A percentile compares a stretch with the other conserved stretches of the same genome.
Conservation (phyloP, 2,329 filamentous ascomycete genomes). For the Botrytis hyacinthi region DNA sequence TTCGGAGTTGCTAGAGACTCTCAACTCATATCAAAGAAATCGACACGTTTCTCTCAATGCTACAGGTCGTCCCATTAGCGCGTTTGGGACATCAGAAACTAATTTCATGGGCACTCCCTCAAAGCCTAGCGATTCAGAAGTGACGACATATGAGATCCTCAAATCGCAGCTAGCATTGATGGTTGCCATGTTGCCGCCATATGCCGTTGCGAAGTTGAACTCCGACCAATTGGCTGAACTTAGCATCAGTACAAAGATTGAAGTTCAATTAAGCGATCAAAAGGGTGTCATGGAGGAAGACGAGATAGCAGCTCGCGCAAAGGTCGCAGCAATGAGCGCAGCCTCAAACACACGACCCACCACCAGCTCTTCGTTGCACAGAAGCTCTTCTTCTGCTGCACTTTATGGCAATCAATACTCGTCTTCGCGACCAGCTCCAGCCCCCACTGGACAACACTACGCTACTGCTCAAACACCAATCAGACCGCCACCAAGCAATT, state of each 20-base stretch:
- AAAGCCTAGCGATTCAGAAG: conserved; percentile 59
- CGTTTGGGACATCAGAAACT: conserved; percentile 63
- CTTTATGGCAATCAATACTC: conserved; percentile 40
- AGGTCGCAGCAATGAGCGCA: conserved; percentile 30
- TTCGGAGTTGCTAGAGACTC: conserved; percentile 71
- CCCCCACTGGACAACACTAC: conserved; percentile 20
- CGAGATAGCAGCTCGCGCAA: conserved; percentile 38
- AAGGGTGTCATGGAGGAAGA: conserved; percentile 56
- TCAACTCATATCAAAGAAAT: conserved; percentile 76
- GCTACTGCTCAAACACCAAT: conserved; percentile 34
- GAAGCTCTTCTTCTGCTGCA: conserved; percentile 29
- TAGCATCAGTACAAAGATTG: conserved; percentile 51
- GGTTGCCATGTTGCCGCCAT: conserved; percentile 52
- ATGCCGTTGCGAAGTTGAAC: conserved; percentile 56
- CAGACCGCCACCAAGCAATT: conserved; percentile 30
- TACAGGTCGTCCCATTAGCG: conserved; percentile 57
- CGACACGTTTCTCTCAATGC: conserved; percentile 68
- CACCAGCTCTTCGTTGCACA: conserved; percentile 31
- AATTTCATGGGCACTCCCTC: conserved; percentile 56
- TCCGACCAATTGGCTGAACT: conserved; percentile 54
- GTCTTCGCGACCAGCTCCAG: conserved; percentile 27
- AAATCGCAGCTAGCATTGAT: conserved; percentile 52
- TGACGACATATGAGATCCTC: conserved; percentile 51
- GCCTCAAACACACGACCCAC: conserved; percentile 28
- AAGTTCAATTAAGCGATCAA: conserved; percentile 48